Evolutionary conservation across 192 early-diverging fungal species (phyloP).

Genomic region (Podila clonocystis): DNA sequence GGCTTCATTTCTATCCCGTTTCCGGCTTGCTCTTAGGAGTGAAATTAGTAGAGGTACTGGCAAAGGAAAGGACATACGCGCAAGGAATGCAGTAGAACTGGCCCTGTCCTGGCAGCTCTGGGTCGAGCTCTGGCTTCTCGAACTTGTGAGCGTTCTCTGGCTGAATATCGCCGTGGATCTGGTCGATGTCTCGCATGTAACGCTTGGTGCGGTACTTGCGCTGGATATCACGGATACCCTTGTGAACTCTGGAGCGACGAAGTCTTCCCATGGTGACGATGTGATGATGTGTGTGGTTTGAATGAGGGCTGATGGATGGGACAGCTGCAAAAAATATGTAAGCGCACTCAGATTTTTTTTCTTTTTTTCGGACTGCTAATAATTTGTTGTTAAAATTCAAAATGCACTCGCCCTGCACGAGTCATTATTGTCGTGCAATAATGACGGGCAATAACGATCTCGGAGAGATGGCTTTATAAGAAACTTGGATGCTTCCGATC

Average conservation of each 20-base stretch:
- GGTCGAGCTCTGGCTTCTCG: constrained; percentile 71
- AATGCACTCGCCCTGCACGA: neutral
- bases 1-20: too few relatives aligned
- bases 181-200: constrained; percentile 93
- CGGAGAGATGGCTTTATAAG: constrained; percentile 8
- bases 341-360: too few relatives aligned
- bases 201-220: constrained; percentile 85
- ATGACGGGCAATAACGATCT: neutral
- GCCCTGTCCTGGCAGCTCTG: constrained; percentile 91
- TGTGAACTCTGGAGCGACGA: constrained; percentile 61
- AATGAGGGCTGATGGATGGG: neutral
- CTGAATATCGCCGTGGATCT: constrained; percentile 90
- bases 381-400: neutral
- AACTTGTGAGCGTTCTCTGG: constrained; percentile 74
- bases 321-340: neutral
- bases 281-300: neutral
- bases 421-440: too few relatives aligned
- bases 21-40: too few relatives aligned
- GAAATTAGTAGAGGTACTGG: too few relatives aligned
- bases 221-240: constrained; percentile 80
- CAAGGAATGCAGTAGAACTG: constrained; percentile 92
- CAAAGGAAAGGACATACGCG: constrained; percentile 57
- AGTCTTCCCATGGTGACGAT: constrained; percentile 58
- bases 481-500: constrained; percentile 3
- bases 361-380: neutral